A percentile compares a stretch with the other conserved stretches of the same genome.
Conservation (phyloP, 2,329 filamentous ascomycete genomes). For the Fusarium sp. region DNA sequence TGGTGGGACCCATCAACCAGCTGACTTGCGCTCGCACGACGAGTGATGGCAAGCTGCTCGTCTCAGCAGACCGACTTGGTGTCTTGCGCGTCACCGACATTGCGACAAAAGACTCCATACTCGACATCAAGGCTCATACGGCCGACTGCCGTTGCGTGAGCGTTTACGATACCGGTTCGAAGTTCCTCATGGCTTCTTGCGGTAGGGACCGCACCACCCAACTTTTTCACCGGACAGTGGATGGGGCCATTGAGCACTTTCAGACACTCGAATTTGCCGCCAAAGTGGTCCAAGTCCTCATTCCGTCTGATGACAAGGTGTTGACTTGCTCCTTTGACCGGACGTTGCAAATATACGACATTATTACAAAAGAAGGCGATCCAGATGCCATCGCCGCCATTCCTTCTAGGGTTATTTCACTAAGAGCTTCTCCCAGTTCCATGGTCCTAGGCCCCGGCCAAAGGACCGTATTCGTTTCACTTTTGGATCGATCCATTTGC, state of each 20-base stretch:
- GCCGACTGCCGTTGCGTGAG: conserved; percentile 84
- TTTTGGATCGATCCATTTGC: conserved; percentile 66
- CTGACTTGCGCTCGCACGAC: conserved; percentile 67
- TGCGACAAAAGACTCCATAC: conserved; percentile 65
- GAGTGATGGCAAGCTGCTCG: conserved; percentile 68
- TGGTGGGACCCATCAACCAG: conserved; percentile 62
- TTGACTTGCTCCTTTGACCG: conserved; percentile 90
- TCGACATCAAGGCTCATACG: conserved; percentile 84
- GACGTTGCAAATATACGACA: conserved; percentile 81
- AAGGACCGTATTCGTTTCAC: conserved; percentile 64
- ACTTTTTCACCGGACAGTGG: conserved; percentile 71
- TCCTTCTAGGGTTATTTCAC: conserved; percentile 75
- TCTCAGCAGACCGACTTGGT: conserved; percentile 89
- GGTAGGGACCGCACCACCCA: conserved; percentile 92
- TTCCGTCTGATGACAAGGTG: conserved; percentile 77
- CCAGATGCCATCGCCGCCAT: conserved; percentile 76
- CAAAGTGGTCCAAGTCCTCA: conserved; percentile 75
- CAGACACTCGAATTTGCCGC: conserved; percentile 95
- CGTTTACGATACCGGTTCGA: conserved; percentile 68
- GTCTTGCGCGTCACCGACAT: conserved; percentile 75
- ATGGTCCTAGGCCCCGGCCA: conserved; percentile 74
- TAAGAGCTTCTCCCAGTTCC: conserved; percentile 87
- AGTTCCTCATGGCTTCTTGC: conserved; percentile 77
- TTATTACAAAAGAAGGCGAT: conserved; percentile 72
- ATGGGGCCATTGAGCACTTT: conserved; percentile 73